Evolutionary conservation across 495 filamentous ascomycete species (phyloP), one percentile per base, ranked within the genome.

Genomic region (Trichoderma virens): DNA sequence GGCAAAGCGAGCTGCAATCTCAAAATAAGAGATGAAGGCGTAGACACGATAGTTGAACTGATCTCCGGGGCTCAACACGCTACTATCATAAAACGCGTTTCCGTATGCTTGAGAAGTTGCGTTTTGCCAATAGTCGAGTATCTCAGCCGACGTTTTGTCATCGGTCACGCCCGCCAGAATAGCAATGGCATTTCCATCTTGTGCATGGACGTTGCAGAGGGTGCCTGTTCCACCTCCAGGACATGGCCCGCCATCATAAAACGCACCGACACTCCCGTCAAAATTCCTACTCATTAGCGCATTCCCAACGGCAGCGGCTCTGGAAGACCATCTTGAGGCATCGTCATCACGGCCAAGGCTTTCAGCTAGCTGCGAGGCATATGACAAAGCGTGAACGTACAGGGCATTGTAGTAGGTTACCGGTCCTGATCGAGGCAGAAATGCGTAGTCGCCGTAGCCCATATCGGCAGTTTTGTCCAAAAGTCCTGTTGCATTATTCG

Each of bases 11-110:
- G 78, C 78, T 30, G 74, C 72, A 41, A 75, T 70, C 66, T 82
- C 79, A 64, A 82, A 80, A 65, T 80, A 80, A 16, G 79, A 80
- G n/a, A 77, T 75, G 61, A 82, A 80, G 14, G 79, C 71, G 65
- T 80, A 82, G n/a, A 82, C 79, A 8, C 78, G 73, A 16, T 75
- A 54, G 1, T 73, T 73, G 66, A 72, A 79, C 1, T 72, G 75
- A 2, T 43, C 64, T 1, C 65, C 64, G 16, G 70, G 64, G 6
- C 62, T 68, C 8, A 79, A 64, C 6, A 71, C 66, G 61, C 74
- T 74, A 32, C 73, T 74, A 61, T 82, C 78, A 63, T 78, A 80
- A 66, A 82, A 80, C 7, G 79, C 69, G 65, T 80, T 79, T 23
- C 79, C 78, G 62, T 78, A 82, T 4, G 70, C 64, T 16, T 65